Evolutionary conservation across 495 filamentous ascomycete species (phyloP).

Genomic region (Penicillium tannophilum): DNA sequence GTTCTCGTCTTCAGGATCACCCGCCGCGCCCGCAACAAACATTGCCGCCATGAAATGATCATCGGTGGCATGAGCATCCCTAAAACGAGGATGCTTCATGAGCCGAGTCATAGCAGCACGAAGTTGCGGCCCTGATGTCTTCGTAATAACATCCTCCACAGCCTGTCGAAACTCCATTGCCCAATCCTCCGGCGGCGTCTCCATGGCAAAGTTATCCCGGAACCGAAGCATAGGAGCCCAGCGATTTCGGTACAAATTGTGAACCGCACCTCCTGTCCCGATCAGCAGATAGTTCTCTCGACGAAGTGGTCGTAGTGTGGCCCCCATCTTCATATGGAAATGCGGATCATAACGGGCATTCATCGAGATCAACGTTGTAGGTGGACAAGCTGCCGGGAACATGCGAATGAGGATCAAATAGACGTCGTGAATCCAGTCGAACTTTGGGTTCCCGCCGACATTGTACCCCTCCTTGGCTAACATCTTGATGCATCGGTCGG

Average conservation of each 20-base stretch:
- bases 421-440: conserved; percentile 69
- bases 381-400: conserved; percentile 59
- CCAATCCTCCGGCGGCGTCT: conserved; percentile 55
- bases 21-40: conserved; percentile 59
- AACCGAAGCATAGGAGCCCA: conserved; percentile 62
- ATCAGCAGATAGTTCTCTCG: conserved; percentile 55
- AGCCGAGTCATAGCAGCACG: conserved; percentile 52
- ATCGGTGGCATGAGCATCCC: conserved; percentile 65
- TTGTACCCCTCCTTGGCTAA: conserved; percentile 53
- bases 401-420: conserved; percentile 65
- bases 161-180: conserved; percentile 63
- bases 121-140: conserved; percentile 50
- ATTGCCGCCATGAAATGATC: conserved; percentile 63
- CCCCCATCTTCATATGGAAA: conserved; percentile 58
- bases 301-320: conserved; percentile 53
- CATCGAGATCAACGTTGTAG: conserved; percentile 58
- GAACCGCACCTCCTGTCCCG: conserved; percentile 63
- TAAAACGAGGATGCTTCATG: conserved; percentile 62
- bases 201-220: conserved; percentile 61
- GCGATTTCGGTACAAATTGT: conserved; percentile 65
- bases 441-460: conserved; percentile 45
- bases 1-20: conserved; percentile 50
- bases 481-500: conserved; percentile 45
- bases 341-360: conserved; percentile 64
- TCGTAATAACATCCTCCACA: conserved; percentile 55